Evolutionary conservation across 2,329 filamentous ascomycete genomes (phyloP).

Genomic region (Aspergillus tubingensis): DNA sequence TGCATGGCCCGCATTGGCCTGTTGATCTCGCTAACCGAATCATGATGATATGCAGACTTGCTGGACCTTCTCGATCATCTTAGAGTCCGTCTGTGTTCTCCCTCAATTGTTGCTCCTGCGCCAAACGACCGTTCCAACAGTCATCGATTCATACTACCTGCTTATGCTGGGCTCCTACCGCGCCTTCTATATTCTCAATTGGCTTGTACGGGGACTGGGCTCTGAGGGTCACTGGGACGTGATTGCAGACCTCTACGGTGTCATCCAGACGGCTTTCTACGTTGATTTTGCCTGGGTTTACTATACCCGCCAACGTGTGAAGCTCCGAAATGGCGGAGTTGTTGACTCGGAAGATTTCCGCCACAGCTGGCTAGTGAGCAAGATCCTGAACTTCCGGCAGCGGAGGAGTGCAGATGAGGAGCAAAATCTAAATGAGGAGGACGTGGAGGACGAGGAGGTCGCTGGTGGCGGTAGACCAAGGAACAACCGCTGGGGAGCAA

Average conservation of each 20-base stretch:
- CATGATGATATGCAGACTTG: conserved; percentile 58
- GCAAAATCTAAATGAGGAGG: conserved; percentile 36
- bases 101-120: conserved; percentile 89
- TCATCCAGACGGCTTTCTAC: conserved; percentile 87
- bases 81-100: conserved; percentile 87
- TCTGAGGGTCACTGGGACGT: conserved; percentile 63
- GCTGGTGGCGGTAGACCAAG: conserved; percentile 26
- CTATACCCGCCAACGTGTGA: conserved; percentile 88
- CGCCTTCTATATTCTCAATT: conserved; percentile 86
- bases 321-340: conserved; percentile 82
- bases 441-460: conserved; percentile 27
- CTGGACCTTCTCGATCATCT: conserved; percentile 86
- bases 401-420: conserved; percentile 41
- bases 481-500: conserved; percentile 56
- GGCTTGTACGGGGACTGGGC: conserved; percentile 71
- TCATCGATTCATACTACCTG: conserved; percentile 96
- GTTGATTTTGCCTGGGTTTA: conserved; percentile 97
- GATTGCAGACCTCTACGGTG: conserved; percentile 79
- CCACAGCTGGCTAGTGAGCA: conserved; percentile 79
- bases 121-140: conserved; percentile 92
- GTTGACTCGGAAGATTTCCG: conserved; percentile 88
- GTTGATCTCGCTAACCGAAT: neutral
- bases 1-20: neutral
- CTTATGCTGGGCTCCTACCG: conserved; percentile 84
- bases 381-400: conserved; percentile 64